Evolutionary conservation across 495 filamentous ascomycete genomes (phyloP), one percentile per base, ranked within the genome.

Genomic region (Coniosporium apollinis): DNA sequence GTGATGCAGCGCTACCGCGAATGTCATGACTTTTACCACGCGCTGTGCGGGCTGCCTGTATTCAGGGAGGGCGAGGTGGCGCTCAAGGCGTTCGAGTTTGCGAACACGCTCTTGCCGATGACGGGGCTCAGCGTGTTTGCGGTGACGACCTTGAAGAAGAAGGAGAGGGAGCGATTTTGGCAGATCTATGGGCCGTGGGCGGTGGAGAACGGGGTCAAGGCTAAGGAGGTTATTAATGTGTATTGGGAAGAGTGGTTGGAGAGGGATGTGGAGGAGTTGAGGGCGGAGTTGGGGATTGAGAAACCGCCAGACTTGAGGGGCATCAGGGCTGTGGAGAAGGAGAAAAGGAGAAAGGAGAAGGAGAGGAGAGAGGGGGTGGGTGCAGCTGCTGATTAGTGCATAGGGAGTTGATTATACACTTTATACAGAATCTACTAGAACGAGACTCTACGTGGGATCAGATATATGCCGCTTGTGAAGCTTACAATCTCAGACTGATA

Each of bases 1-100:
- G 89, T 96, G 3, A 93, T 97, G 82, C 89, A 96, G 67, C 74
- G 89, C 19, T 97, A 97, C 58, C 74, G 89, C 31, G 91, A 97
- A 57, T 89, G 80, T 48, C 89, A 97, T 56, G 89, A 97, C 52
- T 96, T 97, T 66, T 96, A 92, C 63, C 89, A 97, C 57, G 89
- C 91, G 0, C 61, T 97, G 22, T 94, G 85, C 9, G 89, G 89
- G 0, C 61, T 97, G 21, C 89, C 91, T 0, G 70, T 84, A n/a
- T 75, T 94, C 31, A 66, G 82, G 2, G 91, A 97, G 59, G 89
- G 91, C 14, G 91, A 96, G 61, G 64, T 96, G 7, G 85, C 86
- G 36, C 67, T 96, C 37, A 96, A 96, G 62, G 82, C 85, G 3
- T 89, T 96, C 44, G 87, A 96, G 62, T 96, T 94, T 52, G 69